A percentile compares a stretch with the other conserved stretches of the same genome.
These are phyloP conservation scores for Senna siamea DNA, from an alignment of 306 rosid species.

Conservation along the genomic window DNA sequence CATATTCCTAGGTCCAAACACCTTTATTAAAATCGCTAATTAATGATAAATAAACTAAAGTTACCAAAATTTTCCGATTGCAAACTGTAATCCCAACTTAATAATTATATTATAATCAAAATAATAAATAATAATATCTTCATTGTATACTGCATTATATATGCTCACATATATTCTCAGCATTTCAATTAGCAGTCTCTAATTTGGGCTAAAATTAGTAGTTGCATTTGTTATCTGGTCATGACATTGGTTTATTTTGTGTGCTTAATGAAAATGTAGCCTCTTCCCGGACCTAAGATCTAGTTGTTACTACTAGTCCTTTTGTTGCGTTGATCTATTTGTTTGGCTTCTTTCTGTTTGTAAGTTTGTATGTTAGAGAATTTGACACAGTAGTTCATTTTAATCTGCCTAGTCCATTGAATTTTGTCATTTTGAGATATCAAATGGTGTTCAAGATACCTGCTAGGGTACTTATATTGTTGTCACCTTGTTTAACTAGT, in stretches of 20 bases:
- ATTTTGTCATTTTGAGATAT: slow-evolving; percentile 21
- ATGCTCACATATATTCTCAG: slow-evolving; percentile 23
- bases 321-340: slow-evolving; percentile 30
- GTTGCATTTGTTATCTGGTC: slow-evolving; percentile 29
- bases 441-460: slow-evolving; percentile 7
- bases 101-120: neutral
- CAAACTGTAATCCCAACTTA: neutral
- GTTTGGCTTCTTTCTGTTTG: slow-evolving; percentile 33
- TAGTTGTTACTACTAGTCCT: neutral
- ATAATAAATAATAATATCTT: neutral
- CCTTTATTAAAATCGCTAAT: neutral
- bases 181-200: slow-evolving; percentile 19
- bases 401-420: slow-evolving; percentile 18
- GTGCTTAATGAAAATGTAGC: slow-evolving; percentile 27
- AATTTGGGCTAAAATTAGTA: slow-evolving; percentile 23
- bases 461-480: slow-evolving; percentile 15
- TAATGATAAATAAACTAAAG: neutral
- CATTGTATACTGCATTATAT: neutral
- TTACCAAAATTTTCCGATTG: neutral
- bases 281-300: slow-evolving; percentile 19
- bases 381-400: slow-evolving; percentile 1
- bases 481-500: slow-evolving; percentile 18
- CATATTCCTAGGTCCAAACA: neutral
- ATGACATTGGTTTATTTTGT: slow-evolving; percentile 21
- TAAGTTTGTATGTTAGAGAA: slow-evolving; percentile 4